phyloP scores from a whole-genome alignment of 1,284 basidiomycete species.

The Tetrapyrgos nigripes region DNA sequence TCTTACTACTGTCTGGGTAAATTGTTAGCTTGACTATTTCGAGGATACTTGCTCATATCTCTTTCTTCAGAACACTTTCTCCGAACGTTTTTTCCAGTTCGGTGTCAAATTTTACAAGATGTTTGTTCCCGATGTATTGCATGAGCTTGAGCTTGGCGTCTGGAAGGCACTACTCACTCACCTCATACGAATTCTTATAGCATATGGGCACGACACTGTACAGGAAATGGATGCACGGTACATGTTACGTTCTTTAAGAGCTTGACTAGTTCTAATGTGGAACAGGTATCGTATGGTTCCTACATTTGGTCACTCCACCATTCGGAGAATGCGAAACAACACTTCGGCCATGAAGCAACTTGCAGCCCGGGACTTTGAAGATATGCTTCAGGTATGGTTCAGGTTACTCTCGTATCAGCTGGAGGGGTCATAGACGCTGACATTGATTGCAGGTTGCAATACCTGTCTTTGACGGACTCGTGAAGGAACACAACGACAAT shows the following conservation, averaged over 20 bases:
- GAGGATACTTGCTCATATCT: slow-evolving; percentile 4
- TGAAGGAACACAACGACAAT: too few species aligned
- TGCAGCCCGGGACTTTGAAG: slow-evolving; percentile 27
- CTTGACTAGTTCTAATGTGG: too few species aligned
- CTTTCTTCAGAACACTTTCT: slow-evolving; percentile 12
- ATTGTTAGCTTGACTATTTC: slow-evolving; percentile 7
- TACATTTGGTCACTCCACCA: too few species aligned
- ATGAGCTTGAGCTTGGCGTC: slow-evolving; percentile 24
- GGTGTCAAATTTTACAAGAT: slow-evolving; percentile 29
- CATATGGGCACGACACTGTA: not conserved
- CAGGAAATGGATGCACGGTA: slow-evolving; percentile 15
- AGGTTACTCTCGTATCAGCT: too few species aligned
- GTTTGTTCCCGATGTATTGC: slow-evolving; percentile 2
- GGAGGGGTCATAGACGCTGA: too few species aligned
- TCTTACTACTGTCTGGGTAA: too few species aligned
- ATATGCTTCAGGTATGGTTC: slow-evolving; percentile 28
- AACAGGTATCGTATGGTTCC: too few species aligned
- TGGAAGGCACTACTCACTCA: slow-evolving; percentile 31
- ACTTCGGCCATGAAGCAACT: slow-evolving; percentile 25
- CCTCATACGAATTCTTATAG: too few species aligned
- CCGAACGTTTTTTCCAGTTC: slow-evolving; percentile 7
- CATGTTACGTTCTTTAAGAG: too few species aligned
- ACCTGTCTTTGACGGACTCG: too few species aligned
- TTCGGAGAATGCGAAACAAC: slow-evolving; percentile 11
- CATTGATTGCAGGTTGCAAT: too few species aligned